Percentiles rank a stretch among this genome's conserved stretches.
These are phyloP conservation scores for Blastomyces gilchristii DNA, from an alignment of 2,329 filamentous ascomycete genomes.

Conservation along the genomic window DNA sequence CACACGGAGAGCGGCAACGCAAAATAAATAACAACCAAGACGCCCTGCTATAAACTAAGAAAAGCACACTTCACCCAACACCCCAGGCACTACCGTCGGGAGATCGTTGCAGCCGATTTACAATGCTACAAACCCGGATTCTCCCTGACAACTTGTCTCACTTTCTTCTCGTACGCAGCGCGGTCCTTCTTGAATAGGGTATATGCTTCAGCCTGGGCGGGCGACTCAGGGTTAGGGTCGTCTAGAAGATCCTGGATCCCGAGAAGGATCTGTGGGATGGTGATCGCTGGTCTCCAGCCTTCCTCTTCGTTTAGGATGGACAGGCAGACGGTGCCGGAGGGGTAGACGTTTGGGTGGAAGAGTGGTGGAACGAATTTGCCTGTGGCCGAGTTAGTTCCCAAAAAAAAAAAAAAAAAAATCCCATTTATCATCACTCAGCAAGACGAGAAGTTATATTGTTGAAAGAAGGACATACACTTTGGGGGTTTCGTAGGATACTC, in stretches of 20 bases:
- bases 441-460: neutral
- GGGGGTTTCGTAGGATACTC: constrained; percentile 98
- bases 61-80: neutral
- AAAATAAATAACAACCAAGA: neutral
- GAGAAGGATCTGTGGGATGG: constrained; percentile 92
- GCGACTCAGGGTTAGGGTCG: constrained; percentile 93
- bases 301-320: constrained; percentile 98
- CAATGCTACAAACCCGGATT: constrained; percentile 60
- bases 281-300: constrained; percentile 96
- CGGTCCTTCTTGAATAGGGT: constrained; percentile 91
- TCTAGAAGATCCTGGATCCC: constrained; percentile 93
- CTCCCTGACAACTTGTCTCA: constrained; percentile 76
- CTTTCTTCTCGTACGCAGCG: constrained; percentile 75
- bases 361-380: constrained; percentile 94
- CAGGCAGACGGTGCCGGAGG: constrained; percentile 91
- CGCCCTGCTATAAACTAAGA: constrained; percentile 1
- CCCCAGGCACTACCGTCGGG: neutral
- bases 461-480: constrained; percentile 56
- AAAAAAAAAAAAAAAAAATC: constrained; percentile 12
- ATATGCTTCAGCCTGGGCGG: constrained; percentile 93
- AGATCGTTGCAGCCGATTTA: neutral
- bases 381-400: constrained; percentile 29
- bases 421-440: neutral
- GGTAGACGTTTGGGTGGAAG: constrained; percentile 98
- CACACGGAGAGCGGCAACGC: neutral